A percentile compares a stretch with the other conserved stretches of the same genome.
Evolutionary conservation across 805 yeast species (phyloP).

Genomic region (Blastobotrys americana): DNA sequence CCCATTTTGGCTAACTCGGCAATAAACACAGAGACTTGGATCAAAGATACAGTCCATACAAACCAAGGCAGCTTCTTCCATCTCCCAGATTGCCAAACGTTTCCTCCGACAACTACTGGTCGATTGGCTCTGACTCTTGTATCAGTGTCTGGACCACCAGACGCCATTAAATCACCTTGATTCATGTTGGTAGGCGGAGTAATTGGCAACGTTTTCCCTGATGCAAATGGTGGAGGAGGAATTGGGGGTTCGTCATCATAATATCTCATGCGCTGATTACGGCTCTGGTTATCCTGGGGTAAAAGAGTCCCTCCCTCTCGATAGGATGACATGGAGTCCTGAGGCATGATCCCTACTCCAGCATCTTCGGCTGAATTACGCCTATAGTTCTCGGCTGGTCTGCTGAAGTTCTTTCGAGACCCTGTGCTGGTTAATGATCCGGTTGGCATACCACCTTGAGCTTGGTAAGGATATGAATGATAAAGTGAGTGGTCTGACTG

Average conservation of each 20-base stretch:
- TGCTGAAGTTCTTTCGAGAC: not conserved
- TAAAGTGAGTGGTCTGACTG: too few relatives aligned
- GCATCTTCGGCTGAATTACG: not conserved
- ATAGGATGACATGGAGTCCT: not conserved
- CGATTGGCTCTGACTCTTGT: not conserved
- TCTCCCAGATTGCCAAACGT: conserved; percentile 1
- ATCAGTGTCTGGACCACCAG: not conserved
- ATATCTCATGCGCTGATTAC: not conserved
- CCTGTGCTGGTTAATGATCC: too few relatives aligned
- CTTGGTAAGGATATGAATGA: too few relatives aligned
- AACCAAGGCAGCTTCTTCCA: conserved; percentile 29
- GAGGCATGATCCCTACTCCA: not conserved
- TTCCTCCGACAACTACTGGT: not conserved
- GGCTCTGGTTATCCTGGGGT: not conserved
- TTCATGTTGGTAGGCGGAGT: not conserved
- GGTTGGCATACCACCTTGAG: too few relatives aligned
- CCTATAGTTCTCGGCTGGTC: not conserved
- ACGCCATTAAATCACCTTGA: not conserved
- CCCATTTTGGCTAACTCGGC: conserved; percentile 56
- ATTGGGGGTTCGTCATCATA: not conserved
- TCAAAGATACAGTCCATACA: conserved; percentile 21
- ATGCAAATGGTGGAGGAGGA: not conserved
- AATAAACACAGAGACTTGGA: conserved; percentile 48
- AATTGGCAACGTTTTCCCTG: not conserved
- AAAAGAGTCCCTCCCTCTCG: not conserved